Conservation (phyloP, 106 monocot species). For the Allium fistulosum region DNA sequence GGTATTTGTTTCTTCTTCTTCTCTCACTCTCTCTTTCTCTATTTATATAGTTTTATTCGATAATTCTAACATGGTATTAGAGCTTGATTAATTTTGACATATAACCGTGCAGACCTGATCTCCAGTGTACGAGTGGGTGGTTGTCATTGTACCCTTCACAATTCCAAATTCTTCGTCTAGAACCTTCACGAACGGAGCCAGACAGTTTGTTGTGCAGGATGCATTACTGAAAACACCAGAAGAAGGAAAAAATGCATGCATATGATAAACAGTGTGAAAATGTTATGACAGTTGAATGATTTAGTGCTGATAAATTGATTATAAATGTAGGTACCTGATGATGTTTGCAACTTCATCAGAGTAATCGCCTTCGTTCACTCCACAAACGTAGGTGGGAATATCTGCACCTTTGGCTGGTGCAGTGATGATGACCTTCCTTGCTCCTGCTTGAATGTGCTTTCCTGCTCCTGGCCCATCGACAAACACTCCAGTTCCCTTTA, state of each 20-base stretch:
- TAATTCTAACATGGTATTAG: no score
- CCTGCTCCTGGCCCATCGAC: slow-evolving; percentile 97
- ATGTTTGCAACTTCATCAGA: slow-evolving; percentile 67
- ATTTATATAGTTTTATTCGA: no score
- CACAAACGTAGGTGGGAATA: slow-evolving; percentile 90
- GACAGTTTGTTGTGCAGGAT: slow-evolving; percentile 96
- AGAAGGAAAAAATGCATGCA: neutral
- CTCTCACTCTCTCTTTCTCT: no score
- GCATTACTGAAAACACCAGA: slow-evolving; percentile 64
- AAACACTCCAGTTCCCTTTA: slow-evolving; percentile 97
- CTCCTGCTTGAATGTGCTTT: slow-evolving; percentile 97
- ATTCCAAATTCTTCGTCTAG: slow-evolving; percentile 94
- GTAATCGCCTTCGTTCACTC: slow-evolving; percentile 95
- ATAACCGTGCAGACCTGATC: slow-evolving; percentile 56
- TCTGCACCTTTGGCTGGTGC: slow-evolving; percentile 96
- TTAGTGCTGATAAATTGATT: no score
- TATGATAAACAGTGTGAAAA: neutral
- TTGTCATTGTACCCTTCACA: slow-evolving; percentile 99
- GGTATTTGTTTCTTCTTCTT: no score
- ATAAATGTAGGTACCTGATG: slow-evolving; percentile 38
- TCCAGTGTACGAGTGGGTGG: slow-evolving; percentile 97
- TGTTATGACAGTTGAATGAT: neutral
- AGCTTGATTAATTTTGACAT: no score
- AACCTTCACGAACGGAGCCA: slow-evolving; percentile 96
- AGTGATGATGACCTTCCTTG: slow-evolving; percentile 96